These are phyloP conservation scores for Berberis thunbergii DNA, from an alignment of 164 flowering plant genomes.

Conservation along the genomic window DNA sequence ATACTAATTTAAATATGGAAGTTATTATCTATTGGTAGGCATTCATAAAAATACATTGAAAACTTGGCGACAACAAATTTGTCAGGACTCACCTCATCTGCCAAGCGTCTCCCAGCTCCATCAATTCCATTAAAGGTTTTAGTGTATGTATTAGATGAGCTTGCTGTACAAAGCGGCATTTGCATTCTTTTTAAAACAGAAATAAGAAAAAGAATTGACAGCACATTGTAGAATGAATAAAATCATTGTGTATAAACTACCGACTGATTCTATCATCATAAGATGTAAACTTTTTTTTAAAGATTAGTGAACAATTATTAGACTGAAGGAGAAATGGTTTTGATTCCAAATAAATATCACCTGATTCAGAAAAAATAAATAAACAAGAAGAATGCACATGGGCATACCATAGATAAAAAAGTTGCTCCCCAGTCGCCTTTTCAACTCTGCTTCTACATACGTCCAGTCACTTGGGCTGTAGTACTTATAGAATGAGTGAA, in stretches of 20 bases:
- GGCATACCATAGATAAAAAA: slow-evolving; percentile 75
- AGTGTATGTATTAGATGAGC: slow-evolving; percentile 71
- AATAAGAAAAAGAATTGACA: no score
- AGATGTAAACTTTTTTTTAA: no score
- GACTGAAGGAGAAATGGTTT: no score
- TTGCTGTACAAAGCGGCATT: slow-evolving; percentile 44
- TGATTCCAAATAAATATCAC: no score
- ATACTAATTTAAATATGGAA: background rate
- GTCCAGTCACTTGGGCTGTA: slow-evolving; percentile 98
- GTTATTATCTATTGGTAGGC: background rate
- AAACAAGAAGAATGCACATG: slow-evolving; percentile 5
- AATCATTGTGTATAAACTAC: no score
- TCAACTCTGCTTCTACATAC: slow-evolving; percentile 73
- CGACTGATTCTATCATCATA: no score
- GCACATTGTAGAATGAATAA: no score
- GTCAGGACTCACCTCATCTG: slow-evolving; percentile 71
- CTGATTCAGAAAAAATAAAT: background rate
- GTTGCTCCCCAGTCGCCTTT: slow-evolving; percentile 63
- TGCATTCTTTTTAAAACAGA: background rate
- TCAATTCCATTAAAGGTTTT: slow-evolving; percentile 90
- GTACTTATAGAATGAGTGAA: background rate
- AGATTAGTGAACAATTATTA: no score
- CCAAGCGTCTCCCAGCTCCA: slow-evolving; percentile 86
- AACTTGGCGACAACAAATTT: background rate
- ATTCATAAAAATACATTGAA: background rate